Evolutionary conservation across 805 yeast species (phyloP), one percentile per base, ranked within the genome.

Genomic region (Zygosaccharomyces gambellarensis): DNA sequence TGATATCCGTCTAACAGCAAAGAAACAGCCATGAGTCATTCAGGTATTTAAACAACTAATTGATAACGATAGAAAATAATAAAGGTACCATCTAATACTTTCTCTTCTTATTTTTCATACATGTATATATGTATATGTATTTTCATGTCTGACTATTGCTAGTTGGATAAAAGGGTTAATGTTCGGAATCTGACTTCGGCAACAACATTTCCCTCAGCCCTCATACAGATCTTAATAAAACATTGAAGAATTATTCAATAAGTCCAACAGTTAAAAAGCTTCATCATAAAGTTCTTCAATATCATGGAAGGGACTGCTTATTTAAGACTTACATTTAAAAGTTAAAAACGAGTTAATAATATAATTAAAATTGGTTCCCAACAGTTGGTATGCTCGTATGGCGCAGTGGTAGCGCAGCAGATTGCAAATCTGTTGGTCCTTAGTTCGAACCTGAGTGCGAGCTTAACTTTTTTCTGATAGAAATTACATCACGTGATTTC

Each of bases 391-490:
- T 60, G 85, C 82, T 78, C 75, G 83, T 78, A 77, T 87, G 90
- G 95, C 94, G 90, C 90, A 87, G 94, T 83, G 94, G 95, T 86
- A 87, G 92, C 90, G 95, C 94, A 85, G 90, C 88, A 84, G 95
- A 87, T 87, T 87, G 95, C 95, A 87, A 87, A 86, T 87, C 95
- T 85, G 87, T 83, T 85, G 95, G 96, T 87, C 94, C 90, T 84
- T 81, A 84, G 95, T 87, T 87, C 96, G 83, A 87, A 69, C 82
- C 96, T 84, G 95, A 84, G 88, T 78, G 83, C 84, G 80, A 83
- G 89, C 94, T 85, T 54, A 5, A 17, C 11, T 5, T 41, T 41
- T 41, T 28, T 29, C 14, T 27, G 2, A 8, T 28, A 3, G 9
- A 6, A 9, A 19, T 23, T 7, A n/a, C 28, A 21, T 29, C 34